Conservation (phyloP, 768 basidiomycete genomes). For the Cystobasidium tubakii region DNA sequence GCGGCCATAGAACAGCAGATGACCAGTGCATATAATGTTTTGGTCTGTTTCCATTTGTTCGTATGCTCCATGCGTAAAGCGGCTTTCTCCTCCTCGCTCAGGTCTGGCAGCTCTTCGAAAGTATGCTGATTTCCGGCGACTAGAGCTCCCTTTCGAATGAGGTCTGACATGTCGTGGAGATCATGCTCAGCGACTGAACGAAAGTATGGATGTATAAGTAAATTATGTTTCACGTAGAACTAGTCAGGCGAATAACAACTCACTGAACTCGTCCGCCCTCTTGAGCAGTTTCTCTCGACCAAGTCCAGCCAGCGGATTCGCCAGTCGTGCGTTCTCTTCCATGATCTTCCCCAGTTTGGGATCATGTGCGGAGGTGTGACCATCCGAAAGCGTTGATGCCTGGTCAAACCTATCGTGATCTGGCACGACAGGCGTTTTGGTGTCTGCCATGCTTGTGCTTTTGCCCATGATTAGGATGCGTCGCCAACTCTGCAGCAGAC, state of each 20-base stretch:
- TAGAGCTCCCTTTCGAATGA: slow-evolving; percentile 64
- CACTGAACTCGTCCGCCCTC: slow-evolving; percentile 11
- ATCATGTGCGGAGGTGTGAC: neutral
- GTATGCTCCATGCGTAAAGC: slow-evolving; percentile 53
- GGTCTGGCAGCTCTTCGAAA: slow-evolving; percentile 52
- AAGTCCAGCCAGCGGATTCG: slow-evolving; percentile 20
- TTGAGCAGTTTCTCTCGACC: slow-evolving; percentile 6
- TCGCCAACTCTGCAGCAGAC: too few species aligned
- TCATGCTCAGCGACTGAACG: neutral
- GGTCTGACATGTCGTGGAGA: slow-evolving; percentile 58
- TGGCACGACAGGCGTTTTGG: neutral
- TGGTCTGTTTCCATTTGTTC: slow-evolving; percentile 55
- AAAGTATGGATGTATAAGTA: neutral
- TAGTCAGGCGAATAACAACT: slow-evolving; percentile 55
- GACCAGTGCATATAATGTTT: slow-evolving; percentile 50
- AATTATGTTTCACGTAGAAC: slow-evolving; percentile 56
- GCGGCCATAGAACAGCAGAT: slow-evolving; percentile 56
- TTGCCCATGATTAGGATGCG: neutral
- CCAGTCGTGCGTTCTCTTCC: slow-evolving; percentile 27
- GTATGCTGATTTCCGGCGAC: slow-evolving; percentile 62
- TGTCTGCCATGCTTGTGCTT: neutral
- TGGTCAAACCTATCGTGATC: slow-evolving; percentile 19
- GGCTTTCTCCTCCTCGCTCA: slow-evolving; percentile 52
- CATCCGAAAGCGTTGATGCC: slow-evolving; percentile 16
- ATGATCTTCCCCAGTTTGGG: slow-evolving; percentile 12